Percentiles rank a stretch among this genome's conserved stretches.
Evolutionary conservation across 257 asterid genomes (phyloP).

Genomic region (Penstemon barbatus): DNA sequence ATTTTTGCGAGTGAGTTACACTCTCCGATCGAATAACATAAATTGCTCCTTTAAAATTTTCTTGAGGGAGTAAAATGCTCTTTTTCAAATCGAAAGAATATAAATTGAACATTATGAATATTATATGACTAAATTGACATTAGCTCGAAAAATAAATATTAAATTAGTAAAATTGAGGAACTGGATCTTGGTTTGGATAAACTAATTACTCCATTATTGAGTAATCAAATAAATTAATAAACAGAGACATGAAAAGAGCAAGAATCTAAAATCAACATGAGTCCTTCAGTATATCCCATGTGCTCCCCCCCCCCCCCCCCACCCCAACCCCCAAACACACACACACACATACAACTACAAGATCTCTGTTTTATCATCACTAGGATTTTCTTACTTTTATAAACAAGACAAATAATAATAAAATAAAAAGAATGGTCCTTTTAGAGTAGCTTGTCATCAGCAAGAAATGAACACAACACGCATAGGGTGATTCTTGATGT

Average conservation of each 20-base stretch:
- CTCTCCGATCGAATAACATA: no score
- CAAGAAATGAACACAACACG: conserved; percentile 5
- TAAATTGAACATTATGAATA: neutral
- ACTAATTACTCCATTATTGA: neutral
- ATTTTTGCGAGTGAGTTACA: no score
- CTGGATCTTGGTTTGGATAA: conserved; percentile 9
- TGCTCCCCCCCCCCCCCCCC: conserved; percentile 30
- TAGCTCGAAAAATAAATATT: neutral
- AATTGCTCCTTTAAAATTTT: neutral
- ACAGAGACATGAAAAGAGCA: conserved; percentile 29
- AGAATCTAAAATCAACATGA: conserved; percentile 34
- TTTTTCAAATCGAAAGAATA: neutral
- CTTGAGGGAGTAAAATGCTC: neutral
- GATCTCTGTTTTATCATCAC: conserved; percentile 37
- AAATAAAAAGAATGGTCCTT: conserved; percentile 12
- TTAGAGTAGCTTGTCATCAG: conserved; percentile 22
- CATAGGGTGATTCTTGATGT: conserved; percentile 32
- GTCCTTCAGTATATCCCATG: conserved; percentile 25
- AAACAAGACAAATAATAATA: conserved; percentile 12
- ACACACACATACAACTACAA: conserved; percentile 18
- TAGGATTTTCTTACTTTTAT: conserved; percentile 31
- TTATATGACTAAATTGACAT: neutral
- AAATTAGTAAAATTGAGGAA: conserved; percentile 18
- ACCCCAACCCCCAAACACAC: conserved; percentile 35
- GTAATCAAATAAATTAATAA: conserved; percentile 1